These are phyloP conservation scores for Penicillium sp. DNA, from an alignment of 2,329 filamentous ascomycete species.

Conservation along the genomic window DNA sequence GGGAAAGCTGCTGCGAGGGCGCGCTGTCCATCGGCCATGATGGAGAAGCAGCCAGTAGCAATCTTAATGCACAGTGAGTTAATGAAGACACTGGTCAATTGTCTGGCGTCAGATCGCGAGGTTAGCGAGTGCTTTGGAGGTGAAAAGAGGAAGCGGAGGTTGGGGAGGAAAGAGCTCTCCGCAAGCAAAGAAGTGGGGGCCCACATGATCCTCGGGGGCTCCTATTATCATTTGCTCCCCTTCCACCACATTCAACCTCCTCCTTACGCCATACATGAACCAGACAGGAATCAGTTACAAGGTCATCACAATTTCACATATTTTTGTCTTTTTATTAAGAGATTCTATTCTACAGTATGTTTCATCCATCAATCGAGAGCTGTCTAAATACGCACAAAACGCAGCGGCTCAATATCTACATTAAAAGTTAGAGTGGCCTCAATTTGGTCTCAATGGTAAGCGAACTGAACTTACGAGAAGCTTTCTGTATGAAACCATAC, in stretches of 20 bases:
- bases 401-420: slow-evolving; percentile 10
- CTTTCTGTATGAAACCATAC: slow-evolving; percentile 48
- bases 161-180: not conserved
- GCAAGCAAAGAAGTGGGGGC: not conserved
- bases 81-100: not conserved
- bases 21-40: slow-evolving; percentile 59
- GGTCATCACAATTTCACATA: not conserved
- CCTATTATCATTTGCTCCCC: no score
- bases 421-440: not conserved
- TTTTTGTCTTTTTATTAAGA: not conserved
- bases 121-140: not conserved
- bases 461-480: slow-evolving; percentile 45
- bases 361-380: not conserved
- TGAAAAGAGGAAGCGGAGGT: not conserved
- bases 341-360: not conserved
- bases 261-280: not conserved
- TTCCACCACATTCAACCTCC: not conserved
- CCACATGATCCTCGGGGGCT: not conserved
- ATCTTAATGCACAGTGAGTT: not conserved
- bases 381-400: not conserved
- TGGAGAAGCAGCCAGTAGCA: not conserved
- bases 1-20: slow-evolving; percentile 67
- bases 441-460: not conserved
- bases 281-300: not conserved
- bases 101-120: not conserved